phyloP scores from a whole-genome alignment of 441 rosid genomes.

The Populus hybrid region DNA sequence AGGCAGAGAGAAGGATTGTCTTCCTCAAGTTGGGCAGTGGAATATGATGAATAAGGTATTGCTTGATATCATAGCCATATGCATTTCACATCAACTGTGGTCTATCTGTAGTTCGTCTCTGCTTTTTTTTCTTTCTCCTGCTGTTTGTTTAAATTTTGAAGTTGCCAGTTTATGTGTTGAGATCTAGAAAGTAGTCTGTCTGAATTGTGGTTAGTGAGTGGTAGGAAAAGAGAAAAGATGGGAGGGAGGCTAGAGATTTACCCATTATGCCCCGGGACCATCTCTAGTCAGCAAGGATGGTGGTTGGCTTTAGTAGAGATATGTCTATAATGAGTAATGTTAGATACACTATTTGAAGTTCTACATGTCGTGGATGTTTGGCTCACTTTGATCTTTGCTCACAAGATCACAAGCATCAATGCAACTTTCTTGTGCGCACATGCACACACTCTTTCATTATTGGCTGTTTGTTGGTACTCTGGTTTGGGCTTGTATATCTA shows the following conservation, averaged over 20 bases:
- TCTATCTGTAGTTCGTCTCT: too few relatives aligned
- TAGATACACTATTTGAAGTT: not conserved
- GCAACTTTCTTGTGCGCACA: not conserved
- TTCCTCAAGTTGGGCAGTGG: slow-evolving; percentile 11
- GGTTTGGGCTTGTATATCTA: not conserved
- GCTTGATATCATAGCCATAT: not conserved
- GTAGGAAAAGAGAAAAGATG: not conserved
- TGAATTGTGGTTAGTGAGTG: not conserved
- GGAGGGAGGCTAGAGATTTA: not conserved
- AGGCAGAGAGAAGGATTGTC: slow-evolving; percentile 2
- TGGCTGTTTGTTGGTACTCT: not conserved
- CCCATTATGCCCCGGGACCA: not conserved
- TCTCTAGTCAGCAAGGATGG: not conserved
- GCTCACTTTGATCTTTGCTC: not conserved
- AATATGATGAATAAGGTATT: slow-evolving; percentile 8
- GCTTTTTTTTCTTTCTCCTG: not conserved
- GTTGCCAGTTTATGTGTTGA: not conserved
- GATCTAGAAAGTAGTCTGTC: not conserved
- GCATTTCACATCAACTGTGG: not conserved
- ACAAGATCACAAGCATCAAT: not conserved
- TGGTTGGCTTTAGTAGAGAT: not conserved
- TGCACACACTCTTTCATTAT: not conserved
- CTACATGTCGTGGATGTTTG: not conserved
- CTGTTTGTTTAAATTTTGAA: not conserved
- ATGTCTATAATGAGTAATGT: not conserved